Percentiles rank a stretch among this genome's conserved stretches.
Evolutionary conservation across 306 rosid genomes (phyloP).

Genomic region (Cucurbita moschata): DNA sequence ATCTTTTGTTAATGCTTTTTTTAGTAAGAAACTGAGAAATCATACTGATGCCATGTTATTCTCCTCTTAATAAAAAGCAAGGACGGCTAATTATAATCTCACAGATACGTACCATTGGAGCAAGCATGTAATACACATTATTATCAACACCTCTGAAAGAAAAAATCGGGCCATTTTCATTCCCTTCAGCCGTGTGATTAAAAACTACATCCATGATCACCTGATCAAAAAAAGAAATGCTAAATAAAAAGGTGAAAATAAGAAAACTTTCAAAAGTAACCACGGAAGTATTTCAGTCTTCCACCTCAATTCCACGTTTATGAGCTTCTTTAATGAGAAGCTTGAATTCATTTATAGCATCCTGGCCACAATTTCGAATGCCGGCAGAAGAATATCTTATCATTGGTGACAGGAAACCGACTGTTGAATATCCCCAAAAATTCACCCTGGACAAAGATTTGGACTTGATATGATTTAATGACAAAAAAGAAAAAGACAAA

Average conservation of each 20-base stretch:
- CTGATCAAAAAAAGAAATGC: slow-evolving; percentile 29
- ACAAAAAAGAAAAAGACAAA: not conserved
- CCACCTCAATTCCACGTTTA: slow-evolving; percentile 92
- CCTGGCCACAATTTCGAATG: slow-evolving; percentile 54
- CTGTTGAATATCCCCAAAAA: slow-evolving; percentile 95
- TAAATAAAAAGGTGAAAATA: not conserved
- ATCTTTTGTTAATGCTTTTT: not conserved
- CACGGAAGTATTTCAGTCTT: slow-evolving; percentile 2
- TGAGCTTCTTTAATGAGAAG: slow-evolving; percentile 79
- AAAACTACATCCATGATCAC: slow-evolving; percentile 96
- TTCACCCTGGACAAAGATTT: slow-evolving; percentile 47
- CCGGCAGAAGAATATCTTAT: slow-evolving; percentile 80
- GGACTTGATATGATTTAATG: not conserved
- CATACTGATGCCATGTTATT: not conserved
- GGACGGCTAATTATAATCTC: not conserved
- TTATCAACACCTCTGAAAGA: slow-evolving; percentile 94
- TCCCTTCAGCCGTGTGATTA: slow-evolving; percentile 99
- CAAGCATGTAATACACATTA: slow-evolving; percentile 76
- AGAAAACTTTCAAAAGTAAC: not conserved
- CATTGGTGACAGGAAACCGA: slow-evolving; percentile 93
- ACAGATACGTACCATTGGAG: slow-evolving; percentile 60
- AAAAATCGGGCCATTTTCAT: slow-evolving; percentile 77
- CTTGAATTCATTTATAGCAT: slow-evolving; percentile 73
- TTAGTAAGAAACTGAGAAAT: not conserved
- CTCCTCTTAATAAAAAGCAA: not conserved